These are phyloP conservation scores for Talaromyces rugulosus DNA, from an alignment of 2,329 filamentous ascomycete genomes.

Conservation along the genomic window DNA sequence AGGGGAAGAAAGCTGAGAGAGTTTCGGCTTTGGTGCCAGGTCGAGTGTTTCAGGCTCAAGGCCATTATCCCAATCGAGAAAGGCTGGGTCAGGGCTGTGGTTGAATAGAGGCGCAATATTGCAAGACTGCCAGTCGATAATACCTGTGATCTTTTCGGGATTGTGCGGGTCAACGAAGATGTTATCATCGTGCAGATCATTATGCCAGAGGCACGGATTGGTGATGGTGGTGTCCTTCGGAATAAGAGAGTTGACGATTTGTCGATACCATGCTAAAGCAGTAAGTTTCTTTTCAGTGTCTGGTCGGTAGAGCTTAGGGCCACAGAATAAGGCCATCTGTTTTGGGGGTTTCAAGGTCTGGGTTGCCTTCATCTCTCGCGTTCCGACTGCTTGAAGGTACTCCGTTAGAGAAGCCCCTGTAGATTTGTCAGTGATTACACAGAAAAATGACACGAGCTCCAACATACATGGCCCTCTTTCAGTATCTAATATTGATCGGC, in stretches of 20 bases:
- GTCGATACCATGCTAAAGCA: constrained; percentile 16
- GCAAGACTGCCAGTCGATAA: constrained; percentile 25
- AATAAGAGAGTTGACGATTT: constrained; percentile 7
- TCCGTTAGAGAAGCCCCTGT: constrained; percentile 22
- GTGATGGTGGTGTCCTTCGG: constrained; percentile 19
- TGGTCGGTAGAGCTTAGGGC: constrained; percentile 25
- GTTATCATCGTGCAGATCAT: constrained; percentile 27
- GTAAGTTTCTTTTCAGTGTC: constrained; percentile 20
- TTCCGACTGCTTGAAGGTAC: constrained; percentile 22
- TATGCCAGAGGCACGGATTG: constrained; percentile 16
- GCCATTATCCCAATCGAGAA: constrained; percentile 20
- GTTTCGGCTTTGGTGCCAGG: constrained; percentile 17
- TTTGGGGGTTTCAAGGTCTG: constrained; percentile 20
- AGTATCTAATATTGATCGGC: constrained; percentile 23
- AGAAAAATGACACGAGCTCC: constrained; percentile 6
- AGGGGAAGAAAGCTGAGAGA: constrained; percentile 22
- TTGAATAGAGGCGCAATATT: constrained; percentile 23
- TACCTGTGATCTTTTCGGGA: constrained; percentile 20
- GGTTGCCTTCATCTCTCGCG: constrained; percentile 22
- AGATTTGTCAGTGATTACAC: constrained; percentile 15
- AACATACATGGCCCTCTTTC: constrained; percentile 36
- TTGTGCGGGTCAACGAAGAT: constrained; percentile 27
- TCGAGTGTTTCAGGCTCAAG: constrained; percentile 26
- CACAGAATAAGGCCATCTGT: constrained; percentile 25
- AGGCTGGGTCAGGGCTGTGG: constrained; percentile 21